Percentiles rank a stretch among this genome's conserved stretches.
Evolutionary conservation across 768 basidiomycete species (phyloP).

Genomic region (Suillus plorans): DNA sequence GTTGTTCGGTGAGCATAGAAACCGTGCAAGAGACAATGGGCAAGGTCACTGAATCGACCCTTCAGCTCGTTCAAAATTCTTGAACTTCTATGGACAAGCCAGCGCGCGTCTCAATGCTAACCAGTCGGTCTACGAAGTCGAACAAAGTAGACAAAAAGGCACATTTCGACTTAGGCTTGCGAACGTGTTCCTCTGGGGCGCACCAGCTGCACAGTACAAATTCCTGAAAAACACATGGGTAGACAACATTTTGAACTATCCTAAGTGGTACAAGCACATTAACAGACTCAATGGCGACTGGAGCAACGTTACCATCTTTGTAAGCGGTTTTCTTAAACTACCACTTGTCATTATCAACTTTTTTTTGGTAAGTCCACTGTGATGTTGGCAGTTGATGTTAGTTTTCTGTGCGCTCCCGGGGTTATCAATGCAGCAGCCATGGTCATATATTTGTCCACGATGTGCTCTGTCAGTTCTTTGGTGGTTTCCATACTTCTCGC

Average conservation of each 20-base stretch:
- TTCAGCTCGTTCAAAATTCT: conserved; percentile 29
- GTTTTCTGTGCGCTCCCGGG: conserved; percentile 50
- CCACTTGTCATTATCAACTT: neutral
- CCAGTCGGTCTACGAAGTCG: conserved; percentile 22
- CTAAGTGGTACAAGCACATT: conserved; percentile 6
- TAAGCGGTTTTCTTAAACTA: neutral
- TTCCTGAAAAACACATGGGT: neutral
- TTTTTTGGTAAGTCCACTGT: conserved; percentile 40
- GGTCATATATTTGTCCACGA: conserved; percentile 36
- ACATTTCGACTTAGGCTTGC: neutral
- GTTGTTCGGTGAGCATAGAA: conserved; percentile 8
- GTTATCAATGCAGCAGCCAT: conserved; percentile 28
- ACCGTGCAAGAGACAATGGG: conserved; percentile 3
- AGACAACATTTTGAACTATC: conserved; percentile 4
- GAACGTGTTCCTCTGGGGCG: neutral
- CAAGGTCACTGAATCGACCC: neutral
- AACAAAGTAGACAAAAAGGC: conserved; percentile 17
- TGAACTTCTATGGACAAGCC: conserved; percentile 37
- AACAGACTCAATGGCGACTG: conserved; percentile 7
- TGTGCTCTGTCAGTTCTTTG: conserved; percentile 34
- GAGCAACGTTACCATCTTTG: conserved; percentile 8
- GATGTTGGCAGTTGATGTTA: conserved; percentile 50
- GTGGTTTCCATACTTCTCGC: conserved; percentile 36
- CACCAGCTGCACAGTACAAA: neutral
- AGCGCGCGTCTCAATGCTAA: conserved; percentile 32